Base-by-base conservation (phyloP, 306 rosid species). In the Casuarina glauca region DNA sequence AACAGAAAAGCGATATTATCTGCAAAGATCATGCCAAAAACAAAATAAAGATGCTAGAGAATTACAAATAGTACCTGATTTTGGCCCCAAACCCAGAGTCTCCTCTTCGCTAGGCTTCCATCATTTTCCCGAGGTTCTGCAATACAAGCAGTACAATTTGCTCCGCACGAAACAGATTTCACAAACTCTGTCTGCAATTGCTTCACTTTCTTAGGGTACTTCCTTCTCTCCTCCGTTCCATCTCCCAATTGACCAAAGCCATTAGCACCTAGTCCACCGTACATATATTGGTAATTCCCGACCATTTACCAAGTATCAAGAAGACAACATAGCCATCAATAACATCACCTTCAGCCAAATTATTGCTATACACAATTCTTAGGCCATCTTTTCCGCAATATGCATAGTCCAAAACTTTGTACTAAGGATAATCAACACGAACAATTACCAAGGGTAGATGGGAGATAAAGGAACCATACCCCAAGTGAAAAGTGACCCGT, bases 41-140 rank as follows among this genome's bases (percentile, higher is more conserved):
- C 55, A 17, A 10, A 85, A 63, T 58, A 53, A 69, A 4, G 46
- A 72, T 8, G 69, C 39, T 54, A 69, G 74, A 61, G 55, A 38
- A 62, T 19, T 32, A 36, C 77, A 79, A 54, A 52, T 8, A 11
- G 6, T 67, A 90, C 98, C 97, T 94, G 98, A 80, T 94, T 94
- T 76, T 94, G 96, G 38, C 98, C 98, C 98, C 98, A 94, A 64
- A 94, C 80, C 98, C 98, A 94, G 64, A 94, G 96, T 88, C 97
- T 87, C 67, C 96, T 76, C 3, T 83, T 79, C 1, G 96, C 91
- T 75, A 80, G 17, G 6, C 89, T 83, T 73, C 92, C 96, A 81
- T 94, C 95, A 79, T 86, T 90, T 82, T 89, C 87, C 41, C 88
- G 88, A 78, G 92, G 93, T 74, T 90, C 94, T 1, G 98, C 91